These are phyloP conservation scores for Rheum nobile DNA, from an alignment of 148 eudicot species.

Conservation along the genomic window DNA sequence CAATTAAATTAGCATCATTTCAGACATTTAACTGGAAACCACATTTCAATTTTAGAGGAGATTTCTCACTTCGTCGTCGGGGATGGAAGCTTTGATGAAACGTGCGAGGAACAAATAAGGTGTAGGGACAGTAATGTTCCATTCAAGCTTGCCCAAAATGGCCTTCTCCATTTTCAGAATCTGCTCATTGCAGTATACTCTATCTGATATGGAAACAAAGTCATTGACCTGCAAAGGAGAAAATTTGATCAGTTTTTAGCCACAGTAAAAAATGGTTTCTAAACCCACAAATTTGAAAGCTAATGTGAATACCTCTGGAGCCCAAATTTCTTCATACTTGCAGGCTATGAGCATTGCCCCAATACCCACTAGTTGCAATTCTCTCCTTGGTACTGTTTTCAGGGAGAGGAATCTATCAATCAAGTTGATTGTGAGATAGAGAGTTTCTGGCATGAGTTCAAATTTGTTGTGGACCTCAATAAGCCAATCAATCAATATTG, in stretches of 20 bases:
- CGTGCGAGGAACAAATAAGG: constrained; percentile 60
- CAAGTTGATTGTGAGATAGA: constrained; percentile 11
- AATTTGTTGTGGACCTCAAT: constrained; percentile 14
- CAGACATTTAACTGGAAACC: neutral
- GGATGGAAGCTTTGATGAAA: constrained; percentile 52
- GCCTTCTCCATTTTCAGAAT: constrained; percentile 55
- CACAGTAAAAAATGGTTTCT: neutral
- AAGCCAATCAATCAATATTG: constrained; percentile 12
- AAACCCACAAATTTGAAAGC: neutral
- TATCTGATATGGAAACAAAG: constrained; percentile 46
- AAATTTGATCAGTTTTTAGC: neutral
- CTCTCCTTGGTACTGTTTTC: constrained; percentile 7
- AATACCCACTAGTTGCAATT: constrained; percentile 10
- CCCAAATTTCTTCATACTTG: constrained; percentile 15
- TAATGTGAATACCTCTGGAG: constrained; percentile 7
- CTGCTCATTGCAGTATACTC: constrained; percentile 41
- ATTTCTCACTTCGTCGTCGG: constrained; percentile 33
- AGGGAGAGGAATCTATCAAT: constrained; percentile 12
- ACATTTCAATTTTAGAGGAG: neutral
- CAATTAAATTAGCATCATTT: neutral
- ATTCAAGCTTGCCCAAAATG: constrained; percentile 44
- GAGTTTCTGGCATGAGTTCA: constrained; percentile 17
- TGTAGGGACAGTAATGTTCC: constrained; percentile 58
- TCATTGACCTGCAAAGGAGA: constrained; percentile 32
- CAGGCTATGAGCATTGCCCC: constrained; percentile 13